A percentile compares a stretch with the other conserved stretches of the same genome.
Evolutionary conservation across 2,329 filamentous ascomycete species (phyloP).

Genomic region (Podosphaera aphanis): DNA sequence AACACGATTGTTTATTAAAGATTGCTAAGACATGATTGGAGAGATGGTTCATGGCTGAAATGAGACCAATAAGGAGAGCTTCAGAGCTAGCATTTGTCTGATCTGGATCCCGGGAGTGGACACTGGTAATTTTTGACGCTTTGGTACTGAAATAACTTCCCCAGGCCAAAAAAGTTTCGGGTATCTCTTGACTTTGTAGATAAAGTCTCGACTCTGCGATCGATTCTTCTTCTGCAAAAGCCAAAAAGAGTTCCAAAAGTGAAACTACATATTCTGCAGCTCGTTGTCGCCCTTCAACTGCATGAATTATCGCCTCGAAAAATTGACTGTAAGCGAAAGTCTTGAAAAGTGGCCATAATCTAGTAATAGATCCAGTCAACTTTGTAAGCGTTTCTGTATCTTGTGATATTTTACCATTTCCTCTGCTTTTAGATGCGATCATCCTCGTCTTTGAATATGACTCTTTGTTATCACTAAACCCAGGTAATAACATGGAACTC

Average conservation of each 20-base stretch:
- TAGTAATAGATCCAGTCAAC: conserved; percentile 46
- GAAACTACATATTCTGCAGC: conserved; percentile 87
- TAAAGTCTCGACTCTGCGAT: conserved; percentile 62
- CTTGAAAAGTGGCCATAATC: conserved; percentile 52
- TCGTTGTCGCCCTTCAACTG: conserved; percentile 59
- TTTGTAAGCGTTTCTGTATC: conserved; percentile 4
- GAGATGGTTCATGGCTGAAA: conserved; percentile 76
- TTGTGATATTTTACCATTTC: conserved; percentile 2
- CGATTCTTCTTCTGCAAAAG: conserved; percentile 85
- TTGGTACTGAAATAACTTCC: conserved; percentile 9
- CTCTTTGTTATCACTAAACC: conserved; percentile 45
- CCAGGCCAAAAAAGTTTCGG: conserved; percentile 6
- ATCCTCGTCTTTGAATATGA: conserved; percentile 59
- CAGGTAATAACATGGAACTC: conserved; percentile 48
- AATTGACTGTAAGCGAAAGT: conserved; percentile 57
- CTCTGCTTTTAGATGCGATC: conserved; percentile 27
- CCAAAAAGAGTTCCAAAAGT: conserved; percentile 82
- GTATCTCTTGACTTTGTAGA: conserved; percentile 29
- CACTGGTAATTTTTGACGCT: conserved; percentile 26
- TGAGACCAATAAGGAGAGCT: conserved; percentile 60
- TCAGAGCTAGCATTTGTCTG: conserved; percentile 77
- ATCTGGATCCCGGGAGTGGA: conserved; percentile 44
- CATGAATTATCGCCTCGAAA: conserved; percentile 67
- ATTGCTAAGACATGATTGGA: conserved; percentile 66
- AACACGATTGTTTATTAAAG: conserved; percentile 53